Evolutionary conservation across 495 filamentous ascomycete species (phyloP), one percentile per base, ranked within the genome.

Genomic region (Astrothelium macrocarpum): DNA sequence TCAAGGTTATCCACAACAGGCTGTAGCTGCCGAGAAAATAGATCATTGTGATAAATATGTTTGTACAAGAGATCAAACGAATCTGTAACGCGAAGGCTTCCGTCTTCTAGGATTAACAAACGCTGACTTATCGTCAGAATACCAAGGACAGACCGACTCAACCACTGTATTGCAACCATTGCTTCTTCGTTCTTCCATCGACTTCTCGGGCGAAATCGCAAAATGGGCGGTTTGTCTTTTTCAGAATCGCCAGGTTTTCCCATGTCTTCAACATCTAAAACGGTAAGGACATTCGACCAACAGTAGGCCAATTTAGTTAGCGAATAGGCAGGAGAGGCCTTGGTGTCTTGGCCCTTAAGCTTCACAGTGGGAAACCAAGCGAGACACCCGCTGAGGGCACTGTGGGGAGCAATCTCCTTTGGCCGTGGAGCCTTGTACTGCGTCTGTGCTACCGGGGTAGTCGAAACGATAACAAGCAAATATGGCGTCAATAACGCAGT

Each of bases 281-380:
- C 86, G 0, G 93, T 97, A 63, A 99, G 78, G 32, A 97, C 84
- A 70, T 96, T 96, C 12, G 92, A 97, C 95, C 94, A 99, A 71
- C 90, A 96, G 74, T 97, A 99, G 1, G 90, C 91, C n/a, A 99
- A 80, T 72, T 97, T 97, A 53, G 87, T 85, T 70, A 84, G 85
- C 18, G 89, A 90, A 36, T 76, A 71, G 1, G 77, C 77, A 53
- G 79, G 77, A 1, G 78, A 79, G 0, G 71, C 74, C 34, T 77
- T 74, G 32, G 71, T 72, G 59, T 88, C 85, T 45, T 84, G 81
- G 28, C 85, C 83, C 74, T 97, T 98, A 43, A 97, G 76, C 68
- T 89, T 94, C 60, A 97, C 94, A 2, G 91, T 90, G 3, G 94
- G 94, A 73, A 97, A 99, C 94, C 94, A 99, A 20, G 94, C 91